A percentile compares a stretch with the other conserved stretches of the same genome.
Evolutionary conservation across 2,329 filamentous ascomycete genomes (phyloP).

Genomic region (Fusarium denticulatum): DNA sequence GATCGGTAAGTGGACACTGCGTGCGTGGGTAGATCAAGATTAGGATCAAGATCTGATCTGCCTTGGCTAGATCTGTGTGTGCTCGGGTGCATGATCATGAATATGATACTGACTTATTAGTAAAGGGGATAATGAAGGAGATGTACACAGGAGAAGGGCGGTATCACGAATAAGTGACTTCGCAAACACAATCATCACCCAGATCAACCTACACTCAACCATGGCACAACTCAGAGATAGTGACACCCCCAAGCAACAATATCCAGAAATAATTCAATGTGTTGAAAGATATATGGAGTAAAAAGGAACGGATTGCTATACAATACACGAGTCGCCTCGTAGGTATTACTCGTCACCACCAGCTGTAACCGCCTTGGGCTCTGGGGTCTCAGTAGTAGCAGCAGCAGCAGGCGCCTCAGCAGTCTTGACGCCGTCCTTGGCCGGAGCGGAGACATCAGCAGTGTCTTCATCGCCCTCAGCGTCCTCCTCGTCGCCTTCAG

Average conservation of each 20-base stretch:
- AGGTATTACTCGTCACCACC: conserved; percentile 43
- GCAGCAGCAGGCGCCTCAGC: conserved; percentile 37
- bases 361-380: conserved; percentile 44
- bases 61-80: conserved; percentile 26
- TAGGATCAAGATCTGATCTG: conserved; percentile 21
- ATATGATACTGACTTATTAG: conserved; percentile 4
- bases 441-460: conserved; percentile 31
- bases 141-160: background rate
- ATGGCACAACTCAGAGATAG: background rate
- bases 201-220: background rate
- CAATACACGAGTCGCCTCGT: conserved; percentile 1
- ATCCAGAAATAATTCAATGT: background rate
- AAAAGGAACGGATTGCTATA: conserved; percentile 21
- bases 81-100: conserved; percentile 24
- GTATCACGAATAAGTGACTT: background rate
- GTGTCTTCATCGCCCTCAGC: conserved; percentile 43
- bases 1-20: conserved; percentile 38
- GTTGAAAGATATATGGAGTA: background rate
- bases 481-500: conserved; percentile 42
- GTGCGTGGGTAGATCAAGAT: conserved; percentile 32
- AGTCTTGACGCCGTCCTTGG: conserved; percentile 37
- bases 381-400: conserved; percentile 39
- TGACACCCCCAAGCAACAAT: background rate
- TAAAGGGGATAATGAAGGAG: background rate
- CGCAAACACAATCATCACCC: background rate